Evolutionary conservation across 2,329 filamentous ascomycete species (phyloP).

Genomic region (Pseudonectria foliicola): DNA sequence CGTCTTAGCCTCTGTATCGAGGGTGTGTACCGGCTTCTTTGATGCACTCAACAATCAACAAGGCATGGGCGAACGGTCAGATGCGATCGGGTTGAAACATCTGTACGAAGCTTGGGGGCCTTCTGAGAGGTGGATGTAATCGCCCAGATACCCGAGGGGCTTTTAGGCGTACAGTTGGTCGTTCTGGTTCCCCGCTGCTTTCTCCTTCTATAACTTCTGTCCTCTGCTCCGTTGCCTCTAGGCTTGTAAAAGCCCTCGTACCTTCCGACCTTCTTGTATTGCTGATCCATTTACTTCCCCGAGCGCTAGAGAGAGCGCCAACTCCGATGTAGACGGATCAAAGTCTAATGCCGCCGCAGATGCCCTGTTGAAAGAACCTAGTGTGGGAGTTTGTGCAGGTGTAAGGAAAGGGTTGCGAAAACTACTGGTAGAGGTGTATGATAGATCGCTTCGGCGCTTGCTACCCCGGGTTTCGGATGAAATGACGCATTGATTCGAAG

Average conservation of each 20-base stretch:
- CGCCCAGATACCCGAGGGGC: background rate
- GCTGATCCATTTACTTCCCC: background rate
- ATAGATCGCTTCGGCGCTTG: slow-evolving; percentile 1
- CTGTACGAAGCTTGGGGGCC: background rate
- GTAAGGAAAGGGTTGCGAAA: slow-evolving; percentile 8
- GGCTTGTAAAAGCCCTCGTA: background rate
- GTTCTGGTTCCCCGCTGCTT: background rate
- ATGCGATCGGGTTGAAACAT: no score
- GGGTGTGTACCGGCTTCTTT: no score
- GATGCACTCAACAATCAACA: no score
- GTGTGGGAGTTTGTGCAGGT: slow-evolving; percentile 4
- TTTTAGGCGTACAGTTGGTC: background rate
- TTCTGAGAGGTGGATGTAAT: slow-evolving; percentile 4
- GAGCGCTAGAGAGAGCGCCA: background rate
- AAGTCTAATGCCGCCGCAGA: slow-evolving; percentile 1
- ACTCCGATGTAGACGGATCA: slow-evolving; percentile 1
- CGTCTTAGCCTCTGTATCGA: no score
- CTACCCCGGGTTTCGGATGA: background rate
- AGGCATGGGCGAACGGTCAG: no score
- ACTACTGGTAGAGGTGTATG: slow-evolving; percentile 3
- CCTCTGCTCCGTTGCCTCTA: background rate
- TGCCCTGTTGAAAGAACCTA: slow-evolving; percentile 2
- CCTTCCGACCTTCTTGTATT: no score
- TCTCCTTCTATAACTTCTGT: background rate
- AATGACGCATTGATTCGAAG: no score